Percentiles rank a stretch among this genome's conserved stretches.
Conservation (phyloP, 2,329 filamentous ascomycete species). For the Lomentospora prolificans region DNA sequence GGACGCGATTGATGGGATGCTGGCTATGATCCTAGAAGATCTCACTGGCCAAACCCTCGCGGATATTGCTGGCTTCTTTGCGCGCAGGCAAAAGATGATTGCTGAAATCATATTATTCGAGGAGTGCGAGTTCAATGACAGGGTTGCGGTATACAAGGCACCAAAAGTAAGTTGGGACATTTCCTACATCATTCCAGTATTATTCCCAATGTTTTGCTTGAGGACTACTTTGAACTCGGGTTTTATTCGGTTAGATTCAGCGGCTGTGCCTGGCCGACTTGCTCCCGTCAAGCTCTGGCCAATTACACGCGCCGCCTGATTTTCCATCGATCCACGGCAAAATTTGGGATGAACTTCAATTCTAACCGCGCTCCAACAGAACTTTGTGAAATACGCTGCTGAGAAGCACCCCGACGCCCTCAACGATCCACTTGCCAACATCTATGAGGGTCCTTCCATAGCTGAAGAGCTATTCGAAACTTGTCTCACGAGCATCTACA, state of each 20-base stretch:
- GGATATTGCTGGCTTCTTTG: neutral
- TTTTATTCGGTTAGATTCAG: no score
- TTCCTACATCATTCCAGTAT: neutral
- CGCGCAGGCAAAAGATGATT: neutral
- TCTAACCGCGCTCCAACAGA: neutral
- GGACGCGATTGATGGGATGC: neutral
- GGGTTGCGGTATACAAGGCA: neutral
- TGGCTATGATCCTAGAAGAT: neutral
- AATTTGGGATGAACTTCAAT: neutral
- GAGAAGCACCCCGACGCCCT: neutral
- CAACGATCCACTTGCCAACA: neutral
- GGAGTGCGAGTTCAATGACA: conserved; percentile 5
- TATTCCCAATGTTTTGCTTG: neutral
- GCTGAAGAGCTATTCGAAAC: neutral
- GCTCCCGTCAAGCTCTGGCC: neutral
- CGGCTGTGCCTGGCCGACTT: no score
- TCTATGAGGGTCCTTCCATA: neutral
- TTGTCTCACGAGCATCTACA: neutral
- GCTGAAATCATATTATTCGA: neutral
- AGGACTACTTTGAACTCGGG: neutral
- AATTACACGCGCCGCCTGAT: neutral
- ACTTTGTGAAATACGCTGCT: neutral
- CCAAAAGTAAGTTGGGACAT: neutral
- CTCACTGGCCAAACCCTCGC: neutral
- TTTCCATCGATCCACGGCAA: neutral